Base-by-base conservation (phyloP, 305 asterid species). In the Solanum hybrid region DNA sequence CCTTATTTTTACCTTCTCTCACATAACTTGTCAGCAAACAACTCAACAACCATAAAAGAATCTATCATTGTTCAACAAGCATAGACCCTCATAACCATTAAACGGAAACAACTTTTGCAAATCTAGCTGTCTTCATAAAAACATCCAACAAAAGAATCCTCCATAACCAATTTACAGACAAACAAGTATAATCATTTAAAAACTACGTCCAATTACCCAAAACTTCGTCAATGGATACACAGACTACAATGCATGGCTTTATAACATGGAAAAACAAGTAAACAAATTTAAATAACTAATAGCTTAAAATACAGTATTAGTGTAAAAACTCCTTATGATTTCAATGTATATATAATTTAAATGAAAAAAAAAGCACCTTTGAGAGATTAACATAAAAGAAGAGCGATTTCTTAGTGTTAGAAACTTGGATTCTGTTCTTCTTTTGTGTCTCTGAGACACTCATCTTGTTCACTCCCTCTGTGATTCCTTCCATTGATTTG, bases 351-450 rank as follows among this genome's bases (percentile, higher is more conserved):
- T 11, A 79, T 29, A 27, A n/a, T 78, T 3, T 1, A 36, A 24
- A n/a, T 22, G 6, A 19, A 14, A 0, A 6, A 6, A 66, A 66
- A 69, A 11, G 75, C 10, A 91, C 93, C 94, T 92, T 91, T 36
- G 94, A 77, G 2, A 92, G 93, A n/a, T 92, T 92, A 90, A 91
- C 94, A 88, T 92, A 92, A 88, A 92, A 92, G 89, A 92, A 92
- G 45, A 92, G 93, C 27, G 94, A 79, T 64, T 91, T 92, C 73
- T 92, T 92, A 32, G 94, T 92, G 87, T 91, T 92, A 78, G 94
- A 92, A 34, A 92, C 94, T 81, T 92, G 94, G 51, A 92, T 89
- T 8, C 88, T 86, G 87, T 91, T 92, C 92, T 90, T 92, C 80
- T 88, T 92, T 10, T 85, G 93, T 17, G 45, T 73, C 1, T 86